Evolutionary conservation across 768 basidiomycete genomes (phyloP).

Genomic region (Boletus vinaceobasis): DNA sequence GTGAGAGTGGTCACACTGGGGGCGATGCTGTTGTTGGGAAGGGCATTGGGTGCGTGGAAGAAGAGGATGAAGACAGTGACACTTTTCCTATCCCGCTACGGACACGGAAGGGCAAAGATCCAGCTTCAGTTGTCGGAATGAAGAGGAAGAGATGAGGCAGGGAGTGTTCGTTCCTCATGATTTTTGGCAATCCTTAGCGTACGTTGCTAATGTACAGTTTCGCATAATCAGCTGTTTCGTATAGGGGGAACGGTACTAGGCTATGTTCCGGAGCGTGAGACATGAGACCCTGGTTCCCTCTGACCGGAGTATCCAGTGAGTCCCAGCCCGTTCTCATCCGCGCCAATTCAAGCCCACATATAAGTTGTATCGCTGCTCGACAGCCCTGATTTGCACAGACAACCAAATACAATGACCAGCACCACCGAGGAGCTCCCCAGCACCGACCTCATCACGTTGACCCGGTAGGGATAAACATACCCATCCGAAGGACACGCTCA

Average conservation of each 20-base stretch:
- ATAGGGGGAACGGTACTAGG: neutral
- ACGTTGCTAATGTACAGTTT: slow-evolving; percentile 16
- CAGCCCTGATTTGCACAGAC: neutral
- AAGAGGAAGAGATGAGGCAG: slow-evolving; percentile 66
- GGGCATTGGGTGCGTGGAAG: slow-evolving; percentile 34
- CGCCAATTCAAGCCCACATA: slow-evolving; percentile 3
- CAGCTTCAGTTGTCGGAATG: slow-evolving; percentile 41
- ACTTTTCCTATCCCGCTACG: slow-evolving; percentile 69
- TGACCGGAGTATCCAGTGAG: slow-evolving; percentile 9
- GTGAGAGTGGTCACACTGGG: slow-evolving; percentile 21
- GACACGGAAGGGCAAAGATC: slow-evolving; percentile 60
- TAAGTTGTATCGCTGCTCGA: slow-evolving; percentile 1
- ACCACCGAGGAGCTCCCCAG: slow-evolving; percentile 60
- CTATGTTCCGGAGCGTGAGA: slow-evolving; percentile 29
- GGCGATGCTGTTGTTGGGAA: slow-evolving; percentile 15
- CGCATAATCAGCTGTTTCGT: slow-evolving; percentile 14
- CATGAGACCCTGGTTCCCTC: neutral
- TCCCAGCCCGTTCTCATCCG: slow-evolving; percentile 22
- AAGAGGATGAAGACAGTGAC: slow-evolving; percentile 70
- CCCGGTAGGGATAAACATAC: slow-evolving; percentile 53
- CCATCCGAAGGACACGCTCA: neutral
- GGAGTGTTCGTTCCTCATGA: neutral
- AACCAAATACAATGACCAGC: slow-evolving; percentile 25
- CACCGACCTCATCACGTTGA: slow-evolving; percentile 90
- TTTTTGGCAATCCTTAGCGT: slow-evolving; percentile 7